phyloP scores from a whole-genome alignment of 208 protist species.

The Lotmaria passim region DNA sequence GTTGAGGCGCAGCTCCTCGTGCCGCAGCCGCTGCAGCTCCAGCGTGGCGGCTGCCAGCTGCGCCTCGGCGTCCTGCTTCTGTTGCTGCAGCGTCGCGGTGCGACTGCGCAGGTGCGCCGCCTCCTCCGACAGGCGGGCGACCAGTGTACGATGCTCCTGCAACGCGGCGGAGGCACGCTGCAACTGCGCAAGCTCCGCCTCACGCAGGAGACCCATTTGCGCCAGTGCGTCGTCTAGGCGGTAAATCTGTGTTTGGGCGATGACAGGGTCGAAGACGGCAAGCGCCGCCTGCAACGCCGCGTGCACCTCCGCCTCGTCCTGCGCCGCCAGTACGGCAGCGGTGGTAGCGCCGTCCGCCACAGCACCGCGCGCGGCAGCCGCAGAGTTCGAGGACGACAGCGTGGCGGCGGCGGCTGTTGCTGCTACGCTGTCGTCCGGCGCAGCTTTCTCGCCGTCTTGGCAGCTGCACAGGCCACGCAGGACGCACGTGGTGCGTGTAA shows the following conservation, averaged over 20 bases:
- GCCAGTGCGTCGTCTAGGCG: constrained; percentile 86
- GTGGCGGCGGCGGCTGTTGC: neutral
- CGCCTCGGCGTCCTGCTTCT: constrained; percentile 29
- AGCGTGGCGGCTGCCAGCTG: constrained; percentile 31
- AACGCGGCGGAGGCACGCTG: constrained; percentile 45
- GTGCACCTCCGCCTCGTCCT: constrained; percentile 46
- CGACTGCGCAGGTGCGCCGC: constrained; percentile 40
- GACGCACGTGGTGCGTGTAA: constrained; percentile 53
- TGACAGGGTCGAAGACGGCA: constrained; percentile 74
- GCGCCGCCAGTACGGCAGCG: constrained; percentile 50
- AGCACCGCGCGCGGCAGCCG: constrained; percentile 2
- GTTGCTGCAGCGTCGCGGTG: constrained; percentile 29
- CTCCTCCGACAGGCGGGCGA: constrained; percentile 38
- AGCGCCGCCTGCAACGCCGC: constrained; percentile 43
- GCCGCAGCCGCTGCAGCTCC: constrained; percentile 71
- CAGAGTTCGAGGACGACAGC: neutral
- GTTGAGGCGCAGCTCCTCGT: constrained; percentile 59
- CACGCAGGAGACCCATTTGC: constrained; percentile 73
- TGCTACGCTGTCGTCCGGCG: neutral
- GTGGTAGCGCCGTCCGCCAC: constrained; percentile 31
- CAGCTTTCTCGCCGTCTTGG: neutral
- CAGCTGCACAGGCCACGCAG: constrained; percentile 29
- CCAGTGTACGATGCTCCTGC: constrained; percentile 41
- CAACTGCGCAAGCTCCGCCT: constrained; percentile 64
- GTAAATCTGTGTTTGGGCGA: constrained; percentile 82